These are phyloP conservation scores for Phytopythium mirpurense DNA, from an alignment of 352 stramenopile species.

Conservation along the genomic window DNA sequence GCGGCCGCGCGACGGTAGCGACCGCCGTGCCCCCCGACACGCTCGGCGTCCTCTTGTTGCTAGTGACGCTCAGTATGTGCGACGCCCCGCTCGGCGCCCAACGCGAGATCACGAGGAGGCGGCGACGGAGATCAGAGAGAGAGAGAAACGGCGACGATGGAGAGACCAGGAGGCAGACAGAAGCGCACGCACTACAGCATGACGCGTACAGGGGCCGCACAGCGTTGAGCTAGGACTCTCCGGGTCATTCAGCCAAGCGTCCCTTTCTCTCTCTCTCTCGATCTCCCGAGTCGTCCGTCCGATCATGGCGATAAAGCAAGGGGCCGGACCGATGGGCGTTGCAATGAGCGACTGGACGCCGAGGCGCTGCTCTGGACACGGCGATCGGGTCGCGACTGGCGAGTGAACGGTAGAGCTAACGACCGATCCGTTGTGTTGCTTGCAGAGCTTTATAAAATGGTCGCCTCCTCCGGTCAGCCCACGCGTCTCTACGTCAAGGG, in stretches of 20 bases:
- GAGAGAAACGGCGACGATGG: not conserved
- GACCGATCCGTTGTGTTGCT: slow-evolving; percentile 4
- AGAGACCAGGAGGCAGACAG: not conserved
- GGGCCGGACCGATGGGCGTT: no score
- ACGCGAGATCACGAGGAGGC: not conserved
- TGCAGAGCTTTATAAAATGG: slow-evolving; percentile 85
- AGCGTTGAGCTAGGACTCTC: not conserved
- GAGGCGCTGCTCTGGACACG: no score
- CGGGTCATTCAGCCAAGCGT: no score
- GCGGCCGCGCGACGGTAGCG: slow-evolving; percentile 2
- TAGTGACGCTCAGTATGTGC: not conserved
- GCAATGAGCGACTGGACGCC: no score
- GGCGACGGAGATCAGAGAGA: not conserved
- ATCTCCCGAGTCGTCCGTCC: not conserved
- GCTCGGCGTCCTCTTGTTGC: not conserved
- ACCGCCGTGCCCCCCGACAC: not conserved
- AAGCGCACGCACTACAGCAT: not conserved
- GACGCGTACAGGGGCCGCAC: not conserved
- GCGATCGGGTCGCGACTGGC: not conserved
- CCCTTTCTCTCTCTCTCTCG: not conserved
- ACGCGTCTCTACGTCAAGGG: slow-evolving; percentile 98
- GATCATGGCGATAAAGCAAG: no score
- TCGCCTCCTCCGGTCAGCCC: slow-evolving; percentile 88
- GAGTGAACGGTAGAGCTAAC: not conserved
- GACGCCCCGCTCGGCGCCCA: not conserved